Evolutionary conservation across 208 protist genomes (phyloP).

Genomic region (Trypanosoma theileri): DNA sequence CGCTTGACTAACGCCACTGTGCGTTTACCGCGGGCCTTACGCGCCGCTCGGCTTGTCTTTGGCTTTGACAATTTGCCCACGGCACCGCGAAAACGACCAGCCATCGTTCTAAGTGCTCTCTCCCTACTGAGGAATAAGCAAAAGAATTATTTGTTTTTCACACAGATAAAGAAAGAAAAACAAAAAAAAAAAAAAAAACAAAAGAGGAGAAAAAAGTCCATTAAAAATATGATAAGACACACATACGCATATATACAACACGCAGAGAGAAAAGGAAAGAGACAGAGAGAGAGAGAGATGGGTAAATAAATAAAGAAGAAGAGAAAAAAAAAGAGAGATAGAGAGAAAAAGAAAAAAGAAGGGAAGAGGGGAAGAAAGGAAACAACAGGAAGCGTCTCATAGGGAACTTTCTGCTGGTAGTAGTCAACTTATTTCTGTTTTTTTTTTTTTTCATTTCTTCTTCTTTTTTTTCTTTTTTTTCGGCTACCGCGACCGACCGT

Average conservation of each 20-base stretch:
- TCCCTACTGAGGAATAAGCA: background rate
- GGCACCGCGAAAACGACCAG: slow-evolving; percentile 75
- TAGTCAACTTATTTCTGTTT: background rate
- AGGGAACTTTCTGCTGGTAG: too few species aligned
- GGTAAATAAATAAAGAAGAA: background rate
- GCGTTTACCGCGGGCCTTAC: slow-evolving; percentile 55
- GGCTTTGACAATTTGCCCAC: slow-evolving; percentile 67
- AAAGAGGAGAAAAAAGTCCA: too few species aligned
- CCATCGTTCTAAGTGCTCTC: slow-evolving; percentile 38
- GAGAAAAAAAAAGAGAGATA: background rate
- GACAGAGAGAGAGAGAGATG: background rate
- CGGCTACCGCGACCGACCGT: too few species aligned
- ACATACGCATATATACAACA: background rate
- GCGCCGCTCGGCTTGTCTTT: slow-evolving; percentile 53
- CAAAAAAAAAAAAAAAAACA: too few species aligned
- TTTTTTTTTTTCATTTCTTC: background rate
- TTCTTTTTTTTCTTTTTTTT: background rate
- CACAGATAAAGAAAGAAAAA: too few species aligned
- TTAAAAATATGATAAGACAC: too few species aligned
- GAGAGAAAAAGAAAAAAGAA: background rate
- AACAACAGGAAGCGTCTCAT: background rate
- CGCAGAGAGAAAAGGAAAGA: background rate
- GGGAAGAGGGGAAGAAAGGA: background rate
- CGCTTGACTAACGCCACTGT: slow-evolving; percentile 68
- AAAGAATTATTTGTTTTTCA: too few species aligned